Evolutionary conservation across 208 protist species (phyloP), one percentile per base, ranked within the genome.

Genomic region (Leishmania arabica): DNA sequence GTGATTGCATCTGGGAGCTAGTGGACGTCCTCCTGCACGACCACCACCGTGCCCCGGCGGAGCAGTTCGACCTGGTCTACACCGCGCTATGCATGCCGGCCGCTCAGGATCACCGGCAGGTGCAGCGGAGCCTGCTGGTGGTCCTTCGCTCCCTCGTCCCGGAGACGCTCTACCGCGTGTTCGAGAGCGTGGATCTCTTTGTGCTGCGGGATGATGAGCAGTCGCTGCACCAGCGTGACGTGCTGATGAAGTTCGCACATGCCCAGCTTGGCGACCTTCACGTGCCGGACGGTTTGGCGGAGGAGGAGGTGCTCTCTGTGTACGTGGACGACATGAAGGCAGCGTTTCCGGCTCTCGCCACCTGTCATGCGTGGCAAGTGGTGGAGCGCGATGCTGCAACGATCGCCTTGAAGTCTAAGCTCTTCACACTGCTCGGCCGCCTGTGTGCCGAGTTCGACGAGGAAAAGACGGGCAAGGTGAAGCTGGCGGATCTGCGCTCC

Each of bases 31-130:
- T 93, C 1, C 82, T 95, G 45, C 88, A 94, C 71, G 87, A 96
- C 69, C 80, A 89, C 84, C 81, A 84, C 54, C 84, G 87, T 45
- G 69, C 79, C 1, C 91, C 90, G 5, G 79, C 86, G 2, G 90
- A 92, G 62, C 92, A 96, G 85, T 97, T 95, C 79, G 91, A 95
- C 70, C 77, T 94, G 47, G 88, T 95, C 62, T 97, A 96, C 85
- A 42, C 65, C 13, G 92, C 94, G 15, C 90, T 97, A 17, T 94
- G 92, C 74, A 81, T 94, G n/a, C 94, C 94, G 4, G 75, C 84
- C 42, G 82, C 83, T 9, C 53, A 69, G 49, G 53, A 79, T n/a
- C 85, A 91, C 73, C 79, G 64, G 1, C 77, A 88, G n/a, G 56
- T 97, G 42, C 84, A 89, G 34, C 91, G 92, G 1, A 78, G 78